Percentiles rank a stretch among this genome's conserved stretches.
Conservation (phyloP, 164 flowering plant genomes). For the Vitis riparia region DNA sequence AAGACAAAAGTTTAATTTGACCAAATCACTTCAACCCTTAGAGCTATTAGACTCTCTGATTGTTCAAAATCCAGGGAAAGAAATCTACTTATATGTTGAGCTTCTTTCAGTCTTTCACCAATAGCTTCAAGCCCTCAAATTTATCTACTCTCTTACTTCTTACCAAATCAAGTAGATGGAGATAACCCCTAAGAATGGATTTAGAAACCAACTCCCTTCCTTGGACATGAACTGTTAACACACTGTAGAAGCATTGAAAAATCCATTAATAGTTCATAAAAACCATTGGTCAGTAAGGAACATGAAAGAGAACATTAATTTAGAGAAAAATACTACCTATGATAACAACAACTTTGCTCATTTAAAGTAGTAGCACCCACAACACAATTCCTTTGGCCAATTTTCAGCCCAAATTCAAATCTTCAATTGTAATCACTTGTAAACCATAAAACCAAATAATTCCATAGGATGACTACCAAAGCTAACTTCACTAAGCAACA, state of each 20-base stretch:
- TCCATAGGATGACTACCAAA: neutral
- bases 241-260: slow-evolving; percentile 38
- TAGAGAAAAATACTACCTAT: slow-evolving; percentile 49
- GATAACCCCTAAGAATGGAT: slow-evolving; percentile 66
- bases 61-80: slow-evolving; percentile 34
- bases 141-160: slow-evolving; percentile 94
- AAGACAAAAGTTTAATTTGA: no score
- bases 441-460: slow-evolving; percentile 2
- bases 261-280: neutral
- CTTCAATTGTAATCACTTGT: slow-evolving; percentile 36
- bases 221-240: slow-evolving; percentile 78
- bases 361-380: slow-evolving; percentile 92
- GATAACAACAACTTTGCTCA: slow-evolving; percentile 91
- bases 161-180: slow-evolving; percentile 88
- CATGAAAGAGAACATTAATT: neutral
- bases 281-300: neutral
- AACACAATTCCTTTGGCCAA: slow-evolving; percentile 82
- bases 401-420: slow-evolving; percentile 76
- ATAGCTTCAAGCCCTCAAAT: slow-evolving; percentile 56
- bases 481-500: no score
- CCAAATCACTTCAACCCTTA: no score
- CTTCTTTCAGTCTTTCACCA: slow-evolving; percentile 90
- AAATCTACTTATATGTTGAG: slow-evolving; percentile 80
- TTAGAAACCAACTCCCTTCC: slow-evolving; percentile 78
- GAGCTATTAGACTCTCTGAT: no score